These are phyloP conservation scores for Eucalyptus coolabah DNA, from an alignment of 345 rosid genomes.

Conservation along the genomic window DNA sequence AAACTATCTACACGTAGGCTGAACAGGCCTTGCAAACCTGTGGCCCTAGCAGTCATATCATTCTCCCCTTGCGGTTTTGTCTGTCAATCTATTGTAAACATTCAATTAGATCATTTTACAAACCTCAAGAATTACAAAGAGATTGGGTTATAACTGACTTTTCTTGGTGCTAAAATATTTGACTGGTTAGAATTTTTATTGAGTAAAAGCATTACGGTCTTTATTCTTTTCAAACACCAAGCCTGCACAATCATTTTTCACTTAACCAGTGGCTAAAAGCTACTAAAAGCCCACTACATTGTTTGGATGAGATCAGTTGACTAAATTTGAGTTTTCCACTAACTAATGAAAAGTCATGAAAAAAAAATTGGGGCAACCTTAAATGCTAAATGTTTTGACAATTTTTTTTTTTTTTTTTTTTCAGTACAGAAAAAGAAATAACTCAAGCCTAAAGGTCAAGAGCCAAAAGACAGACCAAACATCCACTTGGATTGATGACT, in stretches of 20 bases:
- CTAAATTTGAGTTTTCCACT: background rate
- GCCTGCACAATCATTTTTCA: background rate
- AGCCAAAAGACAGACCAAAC: background rate
- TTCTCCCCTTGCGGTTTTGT: background rate
- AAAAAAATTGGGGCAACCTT: background rate
- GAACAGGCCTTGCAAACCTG: background rate
- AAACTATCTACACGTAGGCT: background rate
- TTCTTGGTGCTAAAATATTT: background rate
- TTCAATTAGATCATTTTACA: background rate
- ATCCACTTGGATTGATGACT: background rate
- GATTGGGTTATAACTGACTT: background rate
- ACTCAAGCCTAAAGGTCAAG: background rate
- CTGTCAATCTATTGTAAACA: background rate
- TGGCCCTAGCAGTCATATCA: background rate
- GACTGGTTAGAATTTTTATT: background rate
- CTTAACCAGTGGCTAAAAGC: background rate
- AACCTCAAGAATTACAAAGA: background rate
- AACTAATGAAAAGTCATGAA: background rate
- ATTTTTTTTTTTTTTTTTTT: background rate
- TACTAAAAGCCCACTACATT: background rate
- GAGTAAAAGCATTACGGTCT: background rate
- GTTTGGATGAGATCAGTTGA: background rate
- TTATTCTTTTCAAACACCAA: background rate
- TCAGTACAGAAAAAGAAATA: background rate
- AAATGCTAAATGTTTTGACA: background rate